Conservation (phyloP, 2,329 filamentous ascomycete genomes). For the Pseudogymnoascus sp. region DNA sequence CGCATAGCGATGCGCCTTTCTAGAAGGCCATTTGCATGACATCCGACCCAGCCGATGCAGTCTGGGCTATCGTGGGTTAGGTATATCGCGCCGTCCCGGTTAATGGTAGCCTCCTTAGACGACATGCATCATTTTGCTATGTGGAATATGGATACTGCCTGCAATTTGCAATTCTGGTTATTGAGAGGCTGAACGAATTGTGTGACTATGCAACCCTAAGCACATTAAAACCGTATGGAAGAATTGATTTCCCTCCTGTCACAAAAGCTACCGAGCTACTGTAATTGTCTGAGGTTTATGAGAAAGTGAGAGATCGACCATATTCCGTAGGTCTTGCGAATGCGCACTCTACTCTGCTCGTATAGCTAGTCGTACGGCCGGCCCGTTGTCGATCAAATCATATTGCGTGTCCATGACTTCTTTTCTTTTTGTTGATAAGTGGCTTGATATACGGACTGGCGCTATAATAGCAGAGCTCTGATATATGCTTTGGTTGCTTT, state of each 20-base stretch:
- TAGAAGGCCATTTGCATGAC: conserved; percentile 3
- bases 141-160: neutral
- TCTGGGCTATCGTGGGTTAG: conserved; percentile 4
- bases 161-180: neutral
- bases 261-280: neutral
- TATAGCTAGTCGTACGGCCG: neutral
- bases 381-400: neutral
- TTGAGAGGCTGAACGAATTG: neutral
- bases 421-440: neutral
- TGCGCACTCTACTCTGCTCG: neutral
- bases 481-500: neutral
- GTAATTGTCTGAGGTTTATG: neutral
- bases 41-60: conserved; percentile 7
- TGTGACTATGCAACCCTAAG: neutral
- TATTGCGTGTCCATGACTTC: neutral
- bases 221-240: neutral
- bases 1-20: conserved; percentile 3
- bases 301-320: neutral
- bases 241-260: neutral
- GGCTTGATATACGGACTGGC: neutral
- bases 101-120: conserved; percentile 1
- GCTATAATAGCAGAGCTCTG: neutral
- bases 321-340: neutral
- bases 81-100: neutral
- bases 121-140: conserved; percentile 1